Evolutionary conservation across 345 rosid genomes (phyloP).

Genomic region (Melaleuca alternifolia): DNA sequence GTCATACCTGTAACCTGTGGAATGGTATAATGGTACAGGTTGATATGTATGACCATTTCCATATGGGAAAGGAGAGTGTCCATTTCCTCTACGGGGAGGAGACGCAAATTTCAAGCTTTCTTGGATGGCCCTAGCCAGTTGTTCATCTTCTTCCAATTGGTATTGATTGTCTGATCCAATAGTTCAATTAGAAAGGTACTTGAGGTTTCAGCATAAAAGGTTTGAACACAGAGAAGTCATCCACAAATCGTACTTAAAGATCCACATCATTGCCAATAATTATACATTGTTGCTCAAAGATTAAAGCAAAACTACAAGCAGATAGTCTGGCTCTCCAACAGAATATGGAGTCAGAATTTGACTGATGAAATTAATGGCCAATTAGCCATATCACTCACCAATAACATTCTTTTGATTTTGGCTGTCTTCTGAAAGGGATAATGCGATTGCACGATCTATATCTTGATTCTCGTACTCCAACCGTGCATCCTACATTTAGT

Average conservation of each 20-base stretch:
- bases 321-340: neutral
- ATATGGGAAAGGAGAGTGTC: slow-evolving; percentile 5
- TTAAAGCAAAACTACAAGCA: neutral
- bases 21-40: slow-evolving; percentile 39
- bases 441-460: slow-evolving; percentile 72
- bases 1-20: slow-evolving; percentile 68
- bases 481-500: slow-evolving; percentile 34
- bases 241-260: neutral
- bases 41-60: slow-evolving; percentile 37
- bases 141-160: slow-evolving; percentile 81
- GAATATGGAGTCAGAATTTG: neutral
- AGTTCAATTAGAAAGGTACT: slow-evolving; percentile 7
- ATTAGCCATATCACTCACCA: slow-evolving; percentile 34
- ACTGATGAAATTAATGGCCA: neutral
- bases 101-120: slow-evolving; percentile 67
- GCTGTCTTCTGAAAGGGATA: slow-evolving; percentile 67
- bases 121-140: slow-evolving; percentile 82
- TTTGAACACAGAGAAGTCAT: neutral
- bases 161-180: slow-evolving; percentile 32
- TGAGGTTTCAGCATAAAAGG: slow-evolving; percentile 5
- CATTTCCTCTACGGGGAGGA: slow-evolving; percentile 33
- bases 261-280: neutral
- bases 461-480: slow-evolving; percentile 61
- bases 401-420: slow-evolving; percentile 20
- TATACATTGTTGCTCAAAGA: neutral